These are phyloP conservation scores for Teratosphaeria pseudoeucalypti DNA, from an alignment of 2,329 filamentous ascomycete species.

Conservation along the genomic window DNA sequence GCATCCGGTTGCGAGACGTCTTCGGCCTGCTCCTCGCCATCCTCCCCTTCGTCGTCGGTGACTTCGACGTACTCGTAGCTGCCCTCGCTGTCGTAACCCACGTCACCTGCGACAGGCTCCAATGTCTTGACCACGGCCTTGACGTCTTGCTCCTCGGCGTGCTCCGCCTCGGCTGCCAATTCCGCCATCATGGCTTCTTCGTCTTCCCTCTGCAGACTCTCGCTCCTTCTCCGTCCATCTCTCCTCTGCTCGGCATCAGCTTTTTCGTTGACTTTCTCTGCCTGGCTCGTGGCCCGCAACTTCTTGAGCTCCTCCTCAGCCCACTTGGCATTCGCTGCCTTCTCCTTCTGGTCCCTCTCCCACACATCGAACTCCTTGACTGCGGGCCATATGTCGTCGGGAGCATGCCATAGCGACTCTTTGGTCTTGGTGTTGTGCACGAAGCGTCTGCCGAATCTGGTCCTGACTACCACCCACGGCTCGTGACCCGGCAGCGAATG, in stretches of 20 bases:
- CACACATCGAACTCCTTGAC: constrained; percentile 57
- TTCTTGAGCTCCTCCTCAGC: constrained; percentile 21
- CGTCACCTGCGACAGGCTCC: constrained; percentile 20
- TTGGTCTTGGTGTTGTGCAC: constrained; percentile 81
- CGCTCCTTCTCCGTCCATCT: constrained; percentile 15
- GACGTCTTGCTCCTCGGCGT: constrained; percentile 50
- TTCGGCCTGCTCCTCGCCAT: constrained; percentile 32
- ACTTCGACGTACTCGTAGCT: constrained; percentile 67
- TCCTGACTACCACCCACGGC: constrained; percentile 88
- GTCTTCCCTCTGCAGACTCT: constrained; percentile 25
- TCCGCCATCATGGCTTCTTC: constrained; percentile 26
- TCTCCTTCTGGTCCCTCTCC: constrained; percentile 58
- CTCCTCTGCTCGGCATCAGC: constrained; percentile 9
- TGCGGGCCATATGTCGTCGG: constrained; percentile 71
- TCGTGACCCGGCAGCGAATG: constrained; percentile 68
- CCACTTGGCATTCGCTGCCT: constrained; percentile 22
- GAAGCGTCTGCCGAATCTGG: constrained; percentile 79
- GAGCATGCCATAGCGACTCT: constrained; percentile 90
- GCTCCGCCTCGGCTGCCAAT: constrained; percentile 17
- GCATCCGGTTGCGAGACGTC: constrained; percentile 52
- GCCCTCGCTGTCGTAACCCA: constrained; percentile 53
- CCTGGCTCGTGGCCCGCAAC: constrained; percentile 16
- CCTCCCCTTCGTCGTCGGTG: constrained; percentile 45
- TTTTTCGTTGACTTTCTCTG: constrained; percentile 10
- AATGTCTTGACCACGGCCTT: constrained; percentile 39